Percentiles rank a stretch among this genome's conserved stretches.
Evolutionary conservation across 2,329 filamentous ascomycete genomes (phyloP).

Genomic region (Aspergillus sergii): DNA sequence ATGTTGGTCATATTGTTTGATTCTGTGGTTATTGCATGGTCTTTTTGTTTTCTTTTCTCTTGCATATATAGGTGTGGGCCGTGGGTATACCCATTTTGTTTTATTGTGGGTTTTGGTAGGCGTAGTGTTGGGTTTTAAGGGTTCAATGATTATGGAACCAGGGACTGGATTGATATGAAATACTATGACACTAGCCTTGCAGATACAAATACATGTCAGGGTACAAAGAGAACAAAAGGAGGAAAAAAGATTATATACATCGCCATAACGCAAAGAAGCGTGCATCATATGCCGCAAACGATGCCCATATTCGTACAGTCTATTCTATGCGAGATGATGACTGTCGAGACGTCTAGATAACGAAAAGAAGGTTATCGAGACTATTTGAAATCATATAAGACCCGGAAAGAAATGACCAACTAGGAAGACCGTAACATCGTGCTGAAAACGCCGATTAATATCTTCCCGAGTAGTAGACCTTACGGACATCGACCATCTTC

Average conservation of each 20-base stretch:
- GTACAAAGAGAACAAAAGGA: constrained; percentile 14
- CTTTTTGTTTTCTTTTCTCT: constrained; percentile 1
- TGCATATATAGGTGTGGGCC: constrained; percentile 5
- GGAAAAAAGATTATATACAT: constrained; percentile 25
- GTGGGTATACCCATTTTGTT: constrained; percentile 22
- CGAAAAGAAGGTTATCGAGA: constrained; percentile 19
- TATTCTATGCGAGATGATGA: constrained; percentile 14
- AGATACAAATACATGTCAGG: constrained; percentile 34
- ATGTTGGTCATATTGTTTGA: constrained; percentile 9
- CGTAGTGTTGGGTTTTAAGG: constrained; percentile 11
- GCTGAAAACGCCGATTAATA: constrained; percentile 48
- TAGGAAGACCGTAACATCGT: not conserved
- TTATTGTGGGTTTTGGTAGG: constrained; percentile 9
- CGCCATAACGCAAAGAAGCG: constrained; percentile 21
- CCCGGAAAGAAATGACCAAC: not conserved
- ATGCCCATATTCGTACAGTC: constrained; percentile 22
- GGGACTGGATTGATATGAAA: constrained; percentile 14
- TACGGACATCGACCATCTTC: constrained; percentile 94
- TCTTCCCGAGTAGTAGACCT: constrained; percentile 91
- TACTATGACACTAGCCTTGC: constrained; percentile 18
- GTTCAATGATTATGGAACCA: constrained; percentile 10
- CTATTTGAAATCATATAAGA: constrained; percentile 14
- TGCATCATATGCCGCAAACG: constrained; percentile 7
- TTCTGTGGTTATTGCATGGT: constrained; percentile 14
- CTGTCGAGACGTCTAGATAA: constrained; percentile 11